Base-by-base conservation (phyloP, 2,329 filamentous ascomycete genomes). In the Colletotrichum tabaci region DNA sequence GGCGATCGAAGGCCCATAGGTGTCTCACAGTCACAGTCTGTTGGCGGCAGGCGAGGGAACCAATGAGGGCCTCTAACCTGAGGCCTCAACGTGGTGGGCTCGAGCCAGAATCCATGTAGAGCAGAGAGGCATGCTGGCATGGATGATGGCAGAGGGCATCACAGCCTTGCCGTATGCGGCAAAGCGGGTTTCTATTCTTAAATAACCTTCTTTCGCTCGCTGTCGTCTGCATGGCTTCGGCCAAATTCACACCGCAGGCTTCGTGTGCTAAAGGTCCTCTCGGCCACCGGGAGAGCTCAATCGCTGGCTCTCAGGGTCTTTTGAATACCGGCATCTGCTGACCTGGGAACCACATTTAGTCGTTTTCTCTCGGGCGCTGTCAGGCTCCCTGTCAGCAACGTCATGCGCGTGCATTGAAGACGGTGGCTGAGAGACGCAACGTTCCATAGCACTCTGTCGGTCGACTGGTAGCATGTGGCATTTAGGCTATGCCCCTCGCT, bases 161-260 rank as follows among this genome's bases (percentile, higher is more conserved):
- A 65, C 53, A 16, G 18, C 42, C 42, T 70, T 70, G 55, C 70
- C 70, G 42, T 40, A 70, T 66, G 9, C 16, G 66, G 66, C 55
- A 70, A 71, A 61, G 68, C 38, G 55, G 18, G 35, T 52, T 72
- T 72, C 70, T 72, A 72, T 72, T 72, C 49, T 72, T 72, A 66
- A 72, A 72, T 72, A 72, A 72, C 70, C 70, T 72, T 72, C 70
- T 72, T 72, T 72, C 40, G 30, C 60, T 66, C 47, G 30, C 50
- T 57, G 50, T 53, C 38, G n/a, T 61, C 49, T 46, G 57, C 38
- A 44, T 55, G 46, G 46, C 44, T 60, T 68, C 65, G 70, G 60
- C 46, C 53, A 61, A 61, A 49, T 61, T 57, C 46, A 44, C 47
- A 65, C 42, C 66, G 52, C 58, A 44, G 44, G 61, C 30, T 57